Evolutionary conservation across 2,329 filamentous ascomycete genomes (phyloP).

Genomic region (Penicillium sp.): DNA sequence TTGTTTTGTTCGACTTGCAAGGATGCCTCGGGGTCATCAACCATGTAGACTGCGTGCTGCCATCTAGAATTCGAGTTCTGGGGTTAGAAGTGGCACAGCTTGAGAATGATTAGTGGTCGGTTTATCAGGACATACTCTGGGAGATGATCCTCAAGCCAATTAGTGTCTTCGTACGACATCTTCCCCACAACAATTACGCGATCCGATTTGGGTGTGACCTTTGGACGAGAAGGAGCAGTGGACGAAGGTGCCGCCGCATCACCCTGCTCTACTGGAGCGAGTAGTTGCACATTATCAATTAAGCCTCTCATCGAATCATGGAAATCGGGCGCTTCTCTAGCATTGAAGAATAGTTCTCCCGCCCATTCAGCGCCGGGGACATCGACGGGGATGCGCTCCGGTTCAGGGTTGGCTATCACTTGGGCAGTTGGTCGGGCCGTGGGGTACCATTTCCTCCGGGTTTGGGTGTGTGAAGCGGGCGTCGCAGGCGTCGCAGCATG

Average conservation of each 20-base stretch:
- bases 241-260: not conserved
- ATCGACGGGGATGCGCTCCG: constrained; percentile 12
- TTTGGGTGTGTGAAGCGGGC: not conserved
- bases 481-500: not conserved
- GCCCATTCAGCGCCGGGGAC: constrained; percentile 11
- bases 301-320: not conserved
- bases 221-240: constrained; percentile 10
- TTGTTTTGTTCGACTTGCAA: constrained; percentile 29
- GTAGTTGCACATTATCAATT: not conserved
- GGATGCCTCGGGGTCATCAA: constrained; percentile 26
- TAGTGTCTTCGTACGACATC: constrained; percentile 34
- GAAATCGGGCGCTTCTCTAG: not conserved
- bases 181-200: constrained; percentile 37
- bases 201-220: constrained; percentile 19
- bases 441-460: constrained; percentile 5
- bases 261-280: not conserved
- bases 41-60: constrained; percentile 38
- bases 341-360: not conserved
- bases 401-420: constrained; percentile 2
- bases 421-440: constrained; percentile 8
- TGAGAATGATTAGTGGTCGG: not conserved
- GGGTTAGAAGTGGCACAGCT: not conserved
- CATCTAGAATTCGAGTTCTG: constrained; percentile 25
- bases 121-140: constrained; percentile 30
- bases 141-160: constrained; percentile 39